Evolutionary conservation across 2,329 filamentous ascomycete genomes (phyloP).

Genomic region (Aspergillus sp.): DNA sequence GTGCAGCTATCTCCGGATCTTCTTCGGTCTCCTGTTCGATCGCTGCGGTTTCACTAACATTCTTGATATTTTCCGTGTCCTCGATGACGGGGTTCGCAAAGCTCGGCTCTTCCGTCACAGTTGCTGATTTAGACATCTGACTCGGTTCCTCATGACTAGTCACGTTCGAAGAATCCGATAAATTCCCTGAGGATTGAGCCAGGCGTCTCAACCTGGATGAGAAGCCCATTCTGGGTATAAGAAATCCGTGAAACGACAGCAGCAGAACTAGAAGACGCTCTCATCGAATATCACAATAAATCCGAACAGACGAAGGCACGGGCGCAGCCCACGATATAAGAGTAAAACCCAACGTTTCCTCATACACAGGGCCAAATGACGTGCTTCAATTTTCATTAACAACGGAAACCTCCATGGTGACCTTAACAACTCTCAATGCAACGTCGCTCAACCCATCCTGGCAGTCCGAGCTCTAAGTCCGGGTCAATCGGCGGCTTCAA

Average conservation of each 20-base stretch:
- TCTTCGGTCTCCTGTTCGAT: slow-evolving; percentile 14
- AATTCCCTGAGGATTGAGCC: neutral
- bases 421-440: neutral
- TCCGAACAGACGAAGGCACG: neutral
- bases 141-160: neutral
- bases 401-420: neutral
- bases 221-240: neutral
- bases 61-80: slow-evolving; percentile 2
- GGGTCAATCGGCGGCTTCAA: neutral
- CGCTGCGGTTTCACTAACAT: slow-evolving; percentile 1
- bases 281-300: neutral
- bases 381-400: neutral
- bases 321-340: neutral
- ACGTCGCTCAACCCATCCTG: neutral
- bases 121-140: neutral
- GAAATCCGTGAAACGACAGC: neutral
- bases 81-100: neutral
- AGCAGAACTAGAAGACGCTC: neutral
- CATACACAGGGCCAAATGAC: neutral
- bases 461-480: neutral
- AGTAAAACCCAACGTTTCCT: neutral
- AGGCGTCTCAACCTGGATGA: neutral
- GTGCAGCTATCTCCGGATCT: slow-evolving; percentile 50
- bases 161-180: neutral
- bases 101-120: neutral